These are phyloP conservation scores for Coniosporium tulheliwenetii DNA, from an alignment of 2,329 filamentous ascomycete genomes.

Conservation along the genomic window DNA sequence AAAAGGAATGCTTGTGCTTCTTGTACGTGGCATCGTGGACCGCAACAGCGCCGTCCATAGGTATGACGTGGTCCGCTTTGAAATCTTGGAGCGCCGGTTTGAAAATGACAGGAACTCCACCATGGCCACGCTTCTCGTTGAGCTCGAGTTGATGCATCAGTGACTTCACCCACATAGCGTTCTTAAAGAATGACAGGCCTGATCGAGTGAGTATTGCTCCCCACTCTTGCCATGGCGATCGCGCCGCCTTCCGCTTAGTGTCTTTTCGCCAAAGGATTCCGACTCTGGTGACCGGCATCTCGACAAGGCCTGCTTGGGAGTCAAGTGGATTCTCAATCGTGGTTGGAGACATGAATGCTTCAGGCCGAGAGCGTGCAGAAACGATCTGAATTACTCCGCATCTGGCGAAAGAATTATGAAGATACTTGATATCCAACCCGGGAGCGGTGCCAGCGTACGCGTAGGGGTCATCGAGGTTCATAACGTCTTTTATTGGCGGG, in stretches of 20 bases:
- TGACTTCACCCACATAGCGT: conserved; percentile 81
- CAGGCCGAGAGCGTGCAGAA: conserved; percentile 79
- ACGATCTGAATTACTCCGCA: conserved; percentile 90
- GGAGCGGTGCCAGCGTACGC: conserved; percentile 65
- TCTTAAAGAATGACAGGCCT: conserved; percentile 91
- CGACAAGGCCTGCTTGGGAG: conserved; percentile 81
- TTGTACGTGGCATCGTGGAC: conserved; percentile 76
- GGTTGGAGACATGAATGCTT: conserved; percentile 85
- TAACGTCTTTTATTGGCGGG: conserved; percentile 79
- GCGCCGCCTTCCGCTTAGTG: conserved; percentile 78
- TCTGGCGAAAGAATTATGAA: conserved; percentile 80
- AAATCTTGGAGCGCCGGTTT: conserved; percentile 81
- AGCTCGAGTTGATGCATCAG: conserved; percentile 77
- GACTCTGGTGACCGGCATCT: conserved; percentile 95
- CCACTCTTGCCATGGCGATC: conserved; percentile 98
- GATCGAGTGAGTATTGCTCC: conserved; percentile 92
- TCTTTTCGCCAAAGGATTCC: conserved; percentile 92
- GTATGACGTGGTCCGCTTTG: conserved; percentile 86
- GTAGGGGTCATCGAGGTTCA: conserved; percentile 84
- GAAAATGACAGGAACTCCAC: conserved; percentile 68
- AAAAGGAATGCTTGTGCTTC: conserved; percentile 90
- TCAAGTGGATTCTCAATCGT: conserved; percentile 73
- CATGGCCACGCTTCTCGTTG: conserved; percentile 63
- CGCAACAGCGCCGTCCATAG: conserved; percentile 83
- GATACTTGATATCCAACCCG: conserved; percentile 61